These are phyloP conservation scores for Eucalyptus erythrocorys DNA, from an alignment of 345 rosid genomes.

Conservation along the genomic window DNA sequence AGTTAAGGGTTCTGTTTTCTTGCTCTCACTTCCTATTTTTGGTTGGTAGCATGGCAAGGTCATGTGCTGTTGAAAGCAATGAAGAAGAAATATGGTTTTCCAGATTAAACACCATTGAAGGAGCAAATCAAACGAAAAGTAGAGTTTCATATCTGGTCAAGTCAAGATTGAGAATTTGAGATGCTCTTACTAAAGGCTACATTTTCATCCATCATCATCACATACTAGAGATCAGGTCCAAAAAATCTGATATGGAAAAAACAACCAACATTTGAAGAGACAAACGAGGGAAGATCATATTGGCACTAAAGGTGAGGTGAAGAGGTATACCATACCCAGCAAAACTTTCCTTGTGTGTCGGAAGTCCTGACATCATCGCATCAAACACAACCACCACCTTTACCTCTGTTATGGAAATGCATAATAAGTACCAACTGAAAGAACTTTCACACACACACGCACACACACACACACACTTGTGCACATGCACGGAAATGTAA, in stretches of 20 bases:
- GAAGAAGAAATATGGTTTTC: not conserved
- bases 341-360: conserved; percentile 77
- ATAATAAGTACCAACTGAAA: not conserved
- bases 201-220: not conserved
- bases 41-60: not conserved
- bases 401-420: conserved; percentile 42
- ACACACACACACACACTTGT: not conserved
- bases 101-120: not conserved
- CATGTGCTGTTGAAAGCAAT: not conserved
- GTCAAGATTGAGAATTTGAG: not conserved
- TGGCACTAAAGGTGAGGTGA: not conserved
- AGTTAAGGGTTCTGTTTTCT: not conserved
- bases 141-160: not conserved
- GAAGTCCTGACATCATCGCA: conserved; percentile 91
- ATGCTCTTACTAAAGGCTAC: not conserved
- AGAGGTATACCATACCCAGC: conserved; percentile 28
- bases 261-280: not conserved
- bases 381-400: conserved; percentile 96
- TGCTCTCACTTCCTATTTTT: not conserved
- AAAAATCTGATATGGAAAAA: not conserved
- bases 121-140: not conserved
- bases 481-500: not conserved
- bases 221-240: not conserved
- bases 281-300: not conserved
- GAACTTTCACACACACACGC: not conserved